phyloP scores from a whole-genome alignment of 225 moss, liverwort and hornwort species.

The Physcomitrium patens region DNA sequence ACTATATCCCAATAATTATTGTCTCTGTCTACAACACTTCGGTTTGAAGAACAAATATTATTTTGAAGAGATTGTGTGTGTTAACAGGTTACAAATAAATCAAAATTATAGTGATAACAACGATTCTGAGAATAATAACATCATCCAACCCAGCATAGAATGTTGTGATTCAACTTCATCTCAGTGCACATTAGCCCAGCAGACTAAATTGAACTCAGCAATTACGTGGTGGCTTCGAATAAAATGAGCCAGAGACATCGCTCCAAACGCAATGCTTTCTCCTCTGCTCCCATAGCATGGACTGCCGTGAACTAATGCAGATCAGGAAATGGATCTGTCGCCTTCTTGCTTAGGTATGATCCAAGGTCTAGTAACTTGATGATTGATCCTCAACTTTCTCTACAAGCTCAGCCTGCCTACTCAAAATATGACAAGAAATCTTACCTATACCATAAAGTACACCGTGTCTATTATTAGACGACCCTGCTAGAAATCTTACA shows the following conservation, averaged over 20 bases:
- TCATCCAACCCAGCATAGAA: neutral
- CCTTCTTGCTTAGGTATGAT: neutral
- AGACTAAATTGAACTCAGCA: neutral
- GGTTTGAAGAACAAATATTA: too few species aligned
- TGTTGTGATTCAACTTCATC: neutral
- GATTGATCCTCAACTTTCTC: neutral
- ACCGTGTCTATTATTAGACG: conserved; percentile 13
- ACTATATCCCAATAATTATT: too few species aligned
- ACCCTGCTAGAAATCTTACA: conserved; percentile 9
- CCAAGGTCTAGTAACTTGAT: conserved; percentile 6
- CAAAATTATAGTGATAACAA: neutral
- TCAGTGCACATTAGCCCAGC: neutral
- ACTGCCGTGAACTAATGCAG: conserved; percentile 1
- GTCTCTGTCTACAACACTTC: too few species aligned
- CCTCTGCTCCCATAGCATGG: conserved; percentile 4
- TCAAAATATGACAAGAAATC: conserved; percentile 27
- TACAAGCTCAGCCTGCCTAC: conserved; percentile 12
- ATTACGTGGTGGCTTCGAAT: neutral
- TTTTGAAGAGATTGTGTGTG: too few species aligned
- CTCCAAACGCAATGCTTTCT: conserved; percentile 6
- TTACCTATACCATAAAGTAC: conserved; percentile 15
- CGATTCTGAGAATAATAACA: neutral
- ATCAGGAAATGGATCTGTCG: conserved; percentile 11
- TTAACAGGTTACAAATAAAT: too few species aligned
- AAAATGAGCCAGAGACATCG: conserved; percentile 7